Evolutionary conservation across 768 basidiomycete genomes (phyloP).

Genomic region (Suillus subalutaceus): DNA sequence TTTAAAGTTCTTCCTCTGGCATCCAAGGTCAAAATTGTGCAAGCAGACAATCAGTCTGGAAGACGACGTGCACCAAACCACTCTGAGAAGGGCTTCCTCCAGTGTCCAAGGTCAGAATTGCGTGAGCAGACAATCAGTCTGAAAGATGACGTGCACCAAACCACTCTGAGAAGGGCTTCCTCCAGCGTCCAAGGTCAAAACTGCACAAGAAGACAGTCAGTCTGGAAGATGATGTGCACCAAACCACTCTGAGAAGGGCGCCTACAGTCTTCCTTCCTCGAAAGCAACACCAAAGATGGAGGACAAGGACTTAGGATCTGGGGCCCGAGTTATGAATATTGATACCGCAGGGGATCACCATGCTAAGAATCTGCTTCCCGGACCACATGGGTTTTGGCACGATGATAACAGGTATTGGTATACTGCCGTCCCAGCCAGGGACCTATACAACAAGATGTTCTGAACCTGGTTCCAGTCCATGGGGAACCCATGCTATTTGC

Average conservation of each 20-base stretch:
- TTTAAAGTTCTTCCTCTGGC: too few relatives aligned
- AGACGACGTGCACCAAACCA: too few relatives aligned
- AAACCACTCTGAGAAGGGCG: conserved; percentile 87
- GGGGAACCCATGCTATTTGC: conserved; percentile 98
- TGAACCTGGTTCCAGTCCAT: conserved; percentile 97
- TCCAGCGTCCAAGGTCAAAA: too few relatives aligned
- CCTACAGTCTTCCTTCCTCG: conserved; percentile 99
- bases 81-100: too few relatives aligned
- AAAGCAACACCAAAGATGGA: conserved; percentile 91
- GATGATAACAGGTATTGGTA: conserved; percentile 92
- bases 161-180: too few relatives aligned
- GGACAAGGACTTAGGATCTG: conserved; percentile 78
- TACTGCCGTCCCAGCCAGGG: conserved; percentile 93
- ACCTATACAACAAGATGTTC: conserved; percentile 98
- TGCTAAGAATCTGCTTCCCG: conserved; percentile 92
- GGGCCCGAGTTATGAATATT: conserved; percentile 75
- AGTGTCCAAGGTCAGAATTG: too few relatives aligned
- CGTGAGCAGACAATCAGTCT: too few relatives aligned
- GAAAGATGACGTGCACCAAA: too few relatives aligned
- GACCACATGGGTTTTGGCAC: conserved; percentile 98
- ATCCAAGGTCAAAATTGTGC: too few relatives aligned
- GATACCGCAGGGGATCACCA: conserved; percentile 93
- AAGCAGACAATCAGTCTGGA: too few relatives aligned
- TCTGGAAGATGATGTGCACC: conserved; percentile 88
- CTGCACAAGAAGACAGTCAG: too few relatives aligned